Conservation (phyloP, 179 eudicot genomes). For the Amaranthus tricolor region DNA sequence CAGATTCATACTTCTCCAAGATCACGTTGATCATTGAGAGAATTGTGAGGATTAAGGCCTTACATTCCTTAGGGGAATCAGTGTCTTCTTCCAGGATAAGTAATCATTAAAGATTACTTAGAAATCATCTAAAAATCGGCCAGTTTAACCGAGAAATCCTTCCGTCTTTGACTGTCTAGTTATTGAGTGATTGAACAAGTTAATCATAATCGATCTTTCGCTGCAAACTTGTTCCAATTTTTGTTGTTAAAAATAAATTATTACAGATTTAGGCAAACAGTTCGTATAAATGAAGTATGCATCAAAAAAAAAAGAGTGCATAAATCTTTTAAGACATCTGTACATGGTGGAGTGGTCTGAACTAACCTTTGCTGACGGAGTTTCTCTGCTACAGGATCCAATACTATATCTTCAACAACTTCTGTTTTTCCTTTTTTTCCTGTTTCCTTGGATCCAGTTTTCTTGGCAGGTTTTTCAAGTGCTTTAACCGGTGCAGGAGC, state of each 20-base stretch:
- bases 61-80: too few relatives aligned
- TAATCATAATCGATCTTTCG: too few relatives aligned
- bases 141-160: too few relatives aligned
- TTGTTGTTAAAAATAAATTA: background rate
- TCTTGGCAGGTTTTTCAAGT: constrained; percentile 57
- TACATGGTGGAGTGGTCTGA: background rate
- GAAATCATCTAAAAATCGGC: too few relatives aligned
- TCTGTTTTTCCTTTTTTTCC: constrained; percentile 65
- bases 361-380: constrained; percentile 82
- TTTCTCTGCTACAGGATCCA: constrained; percentile 84
- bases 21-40: too few relatives aligned
- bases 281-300: background rate
- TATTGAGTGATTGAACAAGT: too few relatives aligned
- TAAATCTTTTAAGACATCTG: background rate
- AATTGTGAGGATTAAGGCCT: too few relatives aligned
- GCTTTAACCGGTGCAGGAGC: constrained; percentile 60
- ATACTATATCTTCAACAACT: constrained; percentile 47
- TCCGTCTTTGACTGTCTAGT: too few relatives aligned
- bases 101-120: too few relatives aligned
- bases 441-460: constrained; percentile 49
- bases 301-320: background rate
- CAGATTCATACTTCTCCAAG: too few relatives aligned
- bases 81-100: too few relatives aligned
- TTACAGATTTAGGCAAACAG: background rate
- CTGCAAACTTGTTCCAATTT: too few relatives aligned